These are phyloP conservation scores for Candida quercuum DNA, from an alignment of 805 yeast genomes.

Conservation along the genomic window DNA sequence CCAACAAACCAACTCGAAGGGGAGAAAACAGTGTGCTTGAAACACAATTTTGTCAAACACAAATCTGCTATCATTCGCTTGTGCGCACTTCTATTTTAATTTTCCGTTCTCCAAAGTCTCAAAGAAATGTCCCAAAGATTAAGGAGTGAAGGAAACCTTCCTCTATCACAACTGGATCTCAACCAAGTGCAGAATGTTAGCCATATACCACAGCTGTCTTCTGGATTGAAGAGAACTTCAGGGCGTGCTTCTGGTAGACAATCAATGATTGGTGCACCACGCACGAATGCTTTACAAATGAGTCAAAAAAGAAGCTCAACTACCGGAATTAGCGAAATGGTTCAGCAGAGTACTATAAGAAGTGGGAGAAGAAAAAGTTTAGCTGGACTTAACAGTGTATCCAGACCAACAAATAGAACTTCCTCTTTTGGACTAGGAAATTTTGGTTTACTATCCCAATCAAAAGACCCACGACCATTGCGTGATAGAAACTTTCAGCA, in stretches of 20 bases:
- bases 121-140: conserved; percentile 24
- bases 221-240: conserved; percentile 19
- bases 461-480: conserved; percentile 69
- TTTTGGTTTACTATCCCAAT: conserved; percentile 14
- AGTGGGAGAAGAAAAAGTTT: conserved; percentile 19
- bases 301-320: conserved; percentile 19
- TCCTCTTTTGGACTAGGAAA: conserved; percentile 22
- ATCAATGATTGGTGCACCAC: conserved; percentile 26
- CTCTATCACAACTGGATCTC: conserved; percentile 20
- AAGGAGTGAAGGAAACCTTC: conserved; percentile 11
- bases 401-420: conserved; percentile 13
- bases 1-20: not conserved
- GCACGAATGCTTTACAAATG: conserved; percentile 13
- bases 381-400: conserved; percentile 7
- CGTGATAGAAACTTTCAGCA: conserved; percentile 66
- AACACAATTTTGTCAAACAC: not conserved
- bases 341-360: conserved; percentile 22
- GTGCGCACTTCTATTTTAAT: not conserved
- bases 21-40: not conserved
- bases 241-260: conserved; percentile 22
- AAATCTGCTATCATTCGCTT: not conserved
- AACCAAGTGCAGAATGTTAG: conserved; percentile 21
- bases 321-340: conserved; percentile 21
- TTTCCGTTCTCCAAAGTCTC: no score
- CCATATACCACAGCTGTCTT: conserved; percentile 22